Conservation (phyloP, 192 early-diverging fungal genomes). For the Backusella tuberculispora region DNA sequence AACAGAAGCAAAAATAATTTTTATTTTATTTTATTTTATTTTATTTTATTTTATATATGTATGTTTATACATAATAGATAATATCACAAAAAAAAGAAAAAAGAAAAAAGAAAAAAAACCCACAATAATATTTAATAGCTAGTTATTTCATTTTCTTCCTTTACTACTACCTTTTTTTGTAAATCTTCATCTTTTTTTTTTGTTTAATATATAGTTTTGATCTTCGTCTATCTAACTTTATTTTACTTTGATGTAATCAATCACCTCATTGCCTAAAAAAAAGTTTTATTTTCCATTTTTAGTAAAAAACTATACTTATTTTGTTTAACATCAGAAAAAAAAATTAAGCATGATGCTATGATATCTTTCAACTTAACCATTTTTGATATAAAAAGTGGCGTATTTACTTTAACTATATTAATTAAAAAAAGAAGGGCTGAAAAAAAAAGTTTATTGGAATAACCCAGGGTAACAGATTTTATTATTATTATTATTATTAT, state of each 20-base stretch:
- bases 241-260: neutral
- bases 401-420: neutral
- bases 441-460: neutral
- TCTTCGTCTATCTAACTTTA: no score
- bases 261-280: neutral
- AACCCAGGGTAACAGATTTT: neutral
- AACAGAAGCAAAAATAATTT: neutral
- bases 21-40: no score
- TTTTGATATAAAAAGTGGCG: neutral
- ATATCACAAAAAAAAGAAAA: no score
- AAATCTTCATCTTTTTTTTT: no score
- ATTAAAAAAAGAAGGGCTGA: neutral
- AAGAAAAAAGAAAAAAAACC: no score
- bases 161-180: no score
- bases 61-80: no score
- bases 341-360: neutral
- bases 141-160: no score
- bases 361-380: neutral
- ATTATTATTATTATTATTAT: no score
- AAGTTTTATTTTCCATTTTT: neutral
- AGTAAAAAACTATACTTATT: neutral
- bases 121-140: no score
- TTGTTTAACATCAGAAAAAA: neutral
- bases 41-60: no score
- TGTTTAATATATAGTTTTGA: no score